Percentiles rank a stretch among this genome's conserved stretches.
Evolutionary conservation across 1,284 basidiomycete species (phyloP).

Genomic region (Blastosporella zonata): DNA sequence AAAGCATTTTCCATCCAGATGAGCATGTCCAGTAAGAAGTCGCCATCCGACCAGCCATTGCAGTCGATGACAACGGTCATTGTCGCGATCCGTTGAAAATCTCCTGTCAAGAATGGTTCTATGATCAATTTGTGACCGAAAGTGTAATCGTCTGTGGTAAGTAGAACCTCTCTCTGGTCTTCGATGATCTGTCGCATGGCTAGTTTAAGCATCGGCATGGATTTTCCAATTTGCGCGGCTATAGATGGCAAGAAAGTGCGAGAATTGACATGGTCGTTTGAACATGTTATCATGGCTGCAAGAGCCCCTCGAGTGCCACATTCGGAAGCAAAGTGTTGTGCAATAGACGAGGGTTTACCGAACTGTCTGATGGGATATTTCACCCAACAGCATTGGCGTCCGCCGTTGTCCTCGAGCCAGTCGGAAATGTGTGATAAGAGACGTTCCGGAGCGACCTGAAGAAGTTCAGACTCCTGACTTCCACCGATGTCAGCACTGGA

Average conservation of each 20-base stretch:
- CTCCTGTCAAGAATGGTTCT: slow-evolving; percentile 17
- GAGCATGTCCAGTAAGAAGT: slow-evolving; percentile 12
- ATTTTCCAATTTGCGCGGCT: slow-evolving; percentile 15
- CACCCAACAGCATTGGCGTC: slow-evolving; percentile 15
- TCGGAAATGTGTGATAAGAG: slow-evolving; percentile 13
- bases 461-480: not conserved
- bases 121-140: slow-evolving; percentile 17
- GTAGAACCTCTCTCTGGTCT: slow-evolving; percentile 17
- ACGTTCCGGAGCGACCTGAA: slow-evolving; percentile 10
- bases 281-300: slow-evolving; percentile 13
- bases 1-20: slow-evolving; percentile 18
- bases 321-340: slow-evolving; percentile 11
- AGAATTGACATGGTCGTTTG: slow-evolving; percentile 4
- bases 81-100: slow-evolving; percentile 10
- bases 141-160: slow-evolving; percentile 10
- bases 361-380: slow-evolving; percentile 17
- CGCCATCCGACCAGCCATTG: slow-evolving; percentile 12
- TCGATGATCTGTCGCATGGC: slow-evolving; percentile 18
- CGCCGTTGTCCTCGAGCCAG: slow-evolving; percentile 16
- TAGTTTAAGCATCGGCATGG: slow-evolving; percentile 16
- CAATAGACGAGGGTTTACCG: slow-evolving; percentile 11
- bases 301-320: slow-evolving; percentile 10
- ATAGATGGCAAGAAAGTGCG: slow-evolving; percentile 14
- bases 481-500: not conserved
- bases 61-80: slow-evolving; percentile 18